A percentile compares a stretch with the other conserved stretches of the same genome.
These are phyloP conservation scores for Ballota nigra DNA, from an alignment of 257 asterid species.

Conservation along the genomic window DNA sequence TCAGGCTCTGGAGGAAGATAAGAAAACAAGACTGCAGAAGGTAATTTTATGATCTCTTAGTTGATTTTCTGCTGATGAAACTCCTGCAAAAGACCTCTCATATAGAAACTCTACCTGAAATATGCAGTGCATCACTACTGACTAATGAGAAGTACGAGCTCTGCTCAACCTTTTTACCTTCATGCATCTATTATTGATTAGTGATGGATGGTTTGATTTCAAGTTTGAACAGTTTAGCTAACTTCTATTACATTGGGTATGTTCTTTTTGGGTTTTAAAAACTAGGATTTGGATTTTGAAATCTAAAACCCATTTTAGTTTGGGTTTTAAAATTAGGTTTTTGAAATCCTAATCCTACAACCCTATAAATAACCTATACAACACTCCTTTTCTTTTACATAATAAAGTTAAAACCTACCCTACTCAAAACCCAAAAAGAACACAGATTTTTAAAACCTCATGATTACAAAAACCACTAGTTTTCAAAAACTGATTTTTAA, in stretches of 20 bases:
- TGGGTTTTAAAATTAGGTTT: no score
- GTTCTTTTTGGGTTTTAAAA: no score
- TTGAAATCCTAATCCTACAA: no score
- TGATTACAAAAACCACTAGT: no score
- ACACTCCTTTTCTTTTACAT: no score
- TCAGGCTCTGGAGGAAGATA: conserved; percentile 68
- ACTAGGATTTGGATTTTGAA: no score
- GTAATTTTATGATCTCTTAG: conserved; percentile 31
- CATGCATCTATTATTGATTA: background rate
- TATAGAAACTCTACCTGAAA: background rate
- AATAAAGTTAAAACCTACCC: no score
- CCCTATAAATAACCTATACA: no score
- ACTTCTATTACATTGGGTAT: background rate
- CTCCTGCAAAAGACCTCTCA: background rate
- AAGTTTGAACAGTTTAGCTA: background rate
- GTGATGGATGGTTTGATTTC: background rate
- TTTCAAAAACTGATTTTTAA: no score
- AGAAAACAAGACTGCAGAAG: conserved; percentile 78
- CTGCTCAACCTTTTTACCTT: background rate
- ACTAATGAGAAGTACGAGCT: background rate
- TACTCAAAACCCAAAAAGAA: no score
- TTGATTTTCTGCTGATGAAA: background rate
- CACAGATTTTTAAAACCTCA: no score
- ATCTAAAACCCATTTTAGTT: no score
- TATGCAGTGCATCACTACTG: background rate